These are phyloP conservation scores for Penicillium sp. DNA, from an alignment of 2,329 filamentous ascomycete species.

Conservation along the genomic window DNA sequence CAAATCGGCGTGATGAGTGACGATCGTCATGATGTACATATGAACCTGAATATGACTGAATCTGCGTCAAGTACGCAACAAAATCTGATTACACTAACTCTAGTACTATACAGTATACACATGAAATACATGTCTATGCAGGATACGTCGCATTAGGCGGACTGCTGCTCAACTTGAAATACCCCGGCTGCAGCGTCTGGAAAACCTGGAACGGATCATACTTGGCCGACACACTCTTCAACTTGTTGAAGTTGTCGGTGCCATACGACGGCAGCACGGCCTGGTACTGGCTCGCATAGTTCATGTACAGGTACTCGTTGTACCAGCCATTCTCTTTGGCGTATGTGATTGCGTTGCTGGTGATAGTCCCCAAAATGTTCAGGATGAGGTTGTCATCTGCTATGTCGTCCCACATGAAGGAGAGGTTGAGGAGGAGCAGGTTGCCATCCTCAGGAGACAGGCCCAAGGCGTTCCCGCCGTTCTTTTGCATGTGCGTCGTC, in stretches of 20 bases:
- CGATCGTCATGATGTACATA: neutral
- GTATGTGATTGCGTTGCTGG: conserved; percentile 24
- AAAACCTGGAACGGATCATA: conserved; percentile 41
- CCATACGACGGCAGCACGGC: conserved; percentile 43
- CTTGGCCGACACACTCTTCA: conserved; percentile 29
- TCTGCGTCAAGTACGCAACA: too few species aligned
- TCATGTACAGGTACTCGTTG: conserved; percentile 43
- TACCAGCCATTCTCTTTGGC: conserved; percentile 26
- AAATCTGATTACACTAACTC: too few species aligned
- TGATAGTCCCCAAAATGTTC: conserved; percentile 22
- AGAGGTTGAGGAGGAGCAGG: conserved; percentile 26
- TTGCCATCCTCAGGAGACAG: conserved; percentile 23
- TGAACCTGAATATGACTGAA: too few species aligned
- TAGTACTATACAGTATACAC: too few species aligned
- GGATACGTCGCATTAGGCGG: conserved; percentile 15
- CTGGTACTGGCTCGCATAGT: conserved; percentile 45
- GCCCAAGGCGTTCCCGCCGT: conserved; percentile 34
- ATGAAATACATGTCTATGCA: neutral
- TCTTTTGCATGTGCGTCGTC: conserved; percentile 26
- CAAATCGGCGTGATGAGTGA: neutral
- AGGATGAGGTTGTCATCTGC: conserved; percentile 30
- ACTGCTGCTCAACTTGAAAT: conserved; percentile 36
- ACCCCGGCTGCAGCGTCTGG: conserved; percentile 37
- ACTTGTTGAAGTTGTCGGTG: conserved; percentile 27
- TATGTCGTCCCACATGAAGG: conserved; percentile 28